Base-by-base conservation (phyloP, 1,284 basidiomycete species). In the Leccinum pachyderme region DNA sequence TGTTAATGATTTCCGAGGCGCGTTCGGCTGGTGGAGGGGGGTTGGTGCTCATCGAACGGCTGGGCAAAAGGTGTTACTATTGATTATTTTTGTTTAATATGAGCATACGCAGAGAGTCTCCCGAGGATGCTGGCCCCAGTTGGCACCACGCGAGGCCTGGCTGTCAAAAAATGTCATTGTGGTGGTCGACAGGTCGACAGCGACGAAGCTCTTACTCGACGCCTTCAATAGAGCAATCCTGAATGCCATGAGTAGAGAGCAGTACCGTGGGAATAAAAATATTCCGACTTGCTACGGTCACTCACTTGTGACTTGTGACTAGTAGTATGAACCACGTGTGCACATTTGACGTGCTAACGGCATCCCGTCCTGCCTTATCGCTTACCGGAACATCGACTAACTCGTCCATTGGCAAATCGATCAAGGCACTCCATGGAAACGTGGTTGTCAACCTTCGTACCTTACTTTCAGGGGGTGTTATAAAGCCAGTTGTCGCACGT, bases 1-100 rank as follows among this genome's bases (percentile, higher is more conserved):
- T 86, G 78, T 97, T 89, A 70, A 99, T 87, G 68, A 99, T 84
- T 69, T 95, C 86, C 50, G 89, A 84, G 52, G 96, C 97, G 68
- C 91, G 91, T 74, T 96, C 85, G 54, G 89, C 84, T 53, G 96
- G 94, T n/a, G 88, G 86, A 29, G 80, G 81, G 63, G 77, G 80
- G 39, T 84, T 80, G 22, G 80, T 75, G 69, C 76, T 83, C 81
- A 89, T 83, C 28, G 82, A 74, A 55, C 87, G 87, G 63, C 87
- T 89, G 61, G 25, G 57, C 47, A 31, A 1, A 55, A 22, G 12
- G 28, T 0, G 9, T 69, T 46, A 72, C 44, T 47, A 39, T 45
- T 47, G 24, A 25, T 48, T 3, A 27, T 50, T 49, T 54, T n/a
- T n/a, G n/a, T n/a, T n/a, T n/a, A n/a, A 37, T 49, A 32, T 53